Percentiles rank a stretch among this genome's conserved stretches.
Conservation (phyloP, 768 basidiomycete species). For the Suillus tomentosus region DNA sequence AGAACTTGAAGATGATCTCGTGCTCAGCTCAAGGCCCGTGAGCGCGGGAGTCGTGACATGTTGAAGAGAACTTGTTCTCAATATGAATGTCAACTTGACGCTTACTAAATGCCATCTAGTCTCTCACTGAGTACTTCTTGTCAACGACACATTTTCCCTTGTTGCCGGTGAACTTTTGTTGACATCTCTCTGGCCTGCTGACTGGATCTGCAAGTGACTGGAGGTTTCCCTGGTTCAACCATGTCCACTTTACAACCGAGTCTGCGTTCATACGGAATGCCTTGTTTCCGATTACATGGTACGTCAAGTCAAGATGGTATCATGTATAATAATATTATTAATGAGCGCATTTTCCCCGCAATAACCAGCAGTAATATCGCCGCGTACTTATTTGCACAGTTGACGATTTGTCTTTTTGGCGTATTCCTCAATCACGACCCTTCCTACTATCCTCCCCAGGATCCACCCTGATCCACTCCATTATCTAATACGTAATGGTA, state of each 20-base stretch:
- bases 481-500: not conserved
- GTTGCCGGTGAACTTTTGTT: not conserved
- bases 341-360: not conserved
- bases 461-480: not conserved
- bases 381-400: slow-evolving; percentile 2
- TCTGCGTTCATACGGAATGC: slow-evolving; percentile 5
- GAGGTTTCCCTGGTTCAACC: not conserved
- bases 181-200: not conserved
- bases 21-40: not conserved
- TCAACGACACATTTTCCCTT: not conserved
- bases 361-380: not conserved
- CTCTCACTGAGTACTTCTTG: not conserved
- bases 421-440: not conserved
- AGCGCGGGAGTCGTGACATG: not conserved
- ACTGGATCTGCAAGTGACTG: not conserved
- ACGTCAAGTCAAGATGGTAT: not conserved
- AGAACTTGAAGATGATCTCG: too few relatives aligned
- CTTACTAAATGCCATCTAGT: not conserved
- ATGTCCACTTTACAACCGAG: not conserved
- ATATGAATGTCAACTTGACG: not conserved
- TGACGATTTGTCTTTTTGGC: slow-evolving; percentile 8
- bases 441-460: not conserved
- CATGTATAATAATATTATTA: not conserved
- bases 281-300: slow-evolving; percentile 1
- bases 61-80: not conserved